Evolutionary conservation across 2,329 filamentous ascomycete species (phyloP), one percentile per base, ranked within the genome.

Genomic region (Scedosporium aurantiacum): DNA sequence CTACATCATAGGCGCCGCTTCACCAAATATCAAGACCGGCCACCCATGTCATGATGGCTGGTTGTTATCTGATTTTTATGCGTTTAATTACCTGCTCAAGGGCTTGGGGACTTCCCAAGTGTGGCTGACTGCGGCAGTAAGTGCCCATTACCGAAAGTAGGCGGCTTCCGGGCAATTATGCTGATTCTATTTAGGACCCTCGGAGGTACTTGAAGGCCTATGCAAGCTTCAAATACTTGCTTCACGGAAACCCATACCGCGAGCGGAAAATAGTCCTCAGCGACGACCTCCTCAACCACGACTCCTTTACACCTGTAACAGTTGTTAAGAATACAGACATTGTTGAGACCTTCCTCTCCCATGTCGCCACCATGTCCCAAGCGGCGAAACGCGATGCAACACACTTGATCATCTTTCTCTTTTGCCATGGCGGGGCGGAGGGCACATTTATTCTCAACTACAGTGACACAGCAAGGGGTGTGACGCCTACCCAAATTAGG

Each of bases 11-110:
- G 62, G 59, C 21, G 64, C 57, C 28, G 23, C 62, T 5, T 45
- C 37, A 21, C 62, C 61, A 4, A 62, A 61, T 50, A 47, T 63
- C 37, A 16, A 27, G 27, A n/a, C 27, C 7, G 62, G 57, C 5
- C 16, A 58, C 21, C 57, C 40, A 10, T 27, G 40, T 2, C 14
- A 43, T 23, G 62, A 63, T 8, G 64, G 62, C 2, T 63, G 64
- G 64, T 60, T 65, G 37, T 16, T 65, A 2, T 58, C 64, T 2
- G 64, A 65, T 40, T 65, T 65, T 41, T 64, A 64, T 25, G 62
- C 64, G 14, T 64, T 65, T 57, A 64, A 65, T 52, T 62, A 61
- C 47, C 61, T 65, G 2, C 52, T 65, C 5, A 63, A 62, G 18
- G 52, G 27, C 16, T 7, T 27, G 6, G 54, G 54, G 23, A 8